A percentile compares a stretch with the other conserved stretches of the same genome.
Conservation (phyloP, 495 filamentous ascomycete genomes). For the Tuber umbilicatum region DNA sequence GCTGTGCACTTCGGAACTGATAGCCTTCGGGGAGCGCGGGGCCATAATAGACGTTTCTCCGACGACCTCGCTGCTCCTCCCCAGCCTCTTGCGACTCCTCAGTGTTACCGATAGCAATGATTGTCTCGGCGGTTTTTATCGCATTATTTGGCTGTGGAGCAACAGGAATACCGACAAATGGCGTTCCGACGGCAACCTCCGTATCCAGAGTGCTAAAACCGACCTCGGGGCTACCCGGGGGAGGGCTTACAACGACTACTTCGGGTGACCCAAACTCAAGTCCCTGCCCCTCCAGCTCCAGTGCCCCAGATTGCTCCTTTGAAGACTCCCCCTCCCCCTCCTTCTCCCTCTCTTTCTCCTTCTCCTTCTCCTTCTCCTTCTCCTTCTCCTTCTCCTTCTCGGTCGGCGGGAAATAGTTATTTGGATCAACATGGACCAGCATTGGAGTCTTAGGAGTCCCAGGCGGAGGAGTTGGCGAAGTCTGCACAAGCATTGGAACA, state of each 20-base stretch:
- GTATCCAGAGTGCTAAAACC: not conserved
- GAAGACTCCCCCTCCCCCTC: too few species aligned
- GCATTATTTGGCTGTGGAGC: constrained; percentile 23
- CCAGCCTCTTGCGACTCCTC: constrained; percentile 5
- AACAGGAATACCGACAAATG: constrained; percentile 17
- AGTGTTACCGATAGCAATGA: constrained; percentile 19
- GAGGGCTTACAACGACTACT: not conserved
- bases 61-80: constrained; percentile 9
- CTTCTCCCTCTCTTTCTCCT: too few species aligned
- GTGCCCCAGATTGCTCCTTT: not conserved
- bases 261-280: not conserved
- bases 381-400: not conserved
- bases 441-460: constrained; percentile 19
- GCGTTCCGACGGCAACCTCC: constrained; percentile 14
- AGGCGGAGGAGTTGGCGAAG: constrained; percentile 31
- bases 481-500: constrained; percentile 37
- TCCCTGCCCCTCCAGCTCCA: not conserved
- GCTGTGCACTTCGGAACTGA: too few species aligned
- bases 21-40: constrained; percentile 7
- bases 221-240: not conserved
- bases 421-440: not conserved
- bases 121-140: constrained; percentile 17
- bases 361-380: constrained; percentile 1
- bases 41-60: constrained; percentile 9
- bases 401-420: not conserved